These are phyloP conservation scores for Aspergillus sp. DNA, from an alignment of 2,329 filamentous ascomycete genomes.

Conservation along the genomic window DNA sequence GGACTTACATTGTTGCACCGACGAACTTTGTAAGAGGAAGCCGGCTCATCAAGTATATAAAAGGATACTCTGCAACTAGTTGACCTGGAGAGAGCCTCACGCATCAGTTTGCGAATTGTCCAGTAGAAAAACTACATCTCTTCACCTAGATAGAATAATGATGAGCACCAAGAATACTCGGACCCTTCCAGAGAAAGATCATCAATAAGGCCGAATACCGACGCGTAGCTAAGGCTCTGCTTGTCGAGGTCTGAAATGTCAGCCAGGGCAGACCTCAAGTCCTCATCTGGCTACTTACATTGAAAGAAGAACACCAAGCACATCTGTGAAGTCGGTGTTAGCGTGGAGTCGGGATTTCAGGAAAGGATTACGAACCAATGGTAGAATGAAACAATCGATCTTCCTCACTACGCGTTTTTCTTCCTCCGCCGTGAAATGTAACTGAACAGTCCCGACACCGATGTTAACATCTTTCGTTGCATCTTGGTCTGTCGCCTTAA, in stretches of 20 bases:
- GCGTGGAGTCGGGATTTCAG: background rate
- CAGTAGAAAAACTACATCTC: background rate
- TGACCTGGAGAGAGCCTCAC: slow-evolving; percentile 29
- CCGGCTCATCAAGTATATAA: slow-evolving; percentile 54
- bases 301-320: slow-evolving; percentile 47
- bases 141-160: slow-evolving; percentile 36
- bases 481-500: too few species aligned
- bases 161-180: slow-evolving; percentile 53
- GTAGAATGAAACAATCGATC: slow-evolving; percentile 27
- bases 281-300: slow-evolving; percentile 20
- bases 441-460: too few species aligned
- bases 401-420: slow-evolving; percentile 24
- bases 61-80: slow-evolving; percentile 51
- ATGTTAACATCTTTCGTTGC: too few species aligned
- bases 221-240: slow-evolving; percentile 53
- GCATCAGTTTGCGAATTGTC: background rate
- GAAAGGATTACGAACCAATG: slow-evolving; percentile 18
- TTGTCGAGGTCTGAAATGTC: slow-evolving; percentile 41
- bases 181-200: slow-evolving; percentile 48
- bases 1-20: slow-evolving; percentile 45
- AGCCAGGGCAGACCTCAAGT: background rate
- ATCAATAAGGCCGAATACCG: slow-evolving; percentile 43
- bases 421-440: slow-evolving; percentile 24
- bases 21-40: slow-evolving; percentile 53
- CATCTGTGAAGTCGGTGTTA: slow-evolving; percentile 27